Percentiles rank a stretch among this genome's conserved stretches.
These are phyloP conservation scores for Mycena vitilis DNA, from an alignment of 768 basidiomycete species.

Conservation along the genomic window DNA sequence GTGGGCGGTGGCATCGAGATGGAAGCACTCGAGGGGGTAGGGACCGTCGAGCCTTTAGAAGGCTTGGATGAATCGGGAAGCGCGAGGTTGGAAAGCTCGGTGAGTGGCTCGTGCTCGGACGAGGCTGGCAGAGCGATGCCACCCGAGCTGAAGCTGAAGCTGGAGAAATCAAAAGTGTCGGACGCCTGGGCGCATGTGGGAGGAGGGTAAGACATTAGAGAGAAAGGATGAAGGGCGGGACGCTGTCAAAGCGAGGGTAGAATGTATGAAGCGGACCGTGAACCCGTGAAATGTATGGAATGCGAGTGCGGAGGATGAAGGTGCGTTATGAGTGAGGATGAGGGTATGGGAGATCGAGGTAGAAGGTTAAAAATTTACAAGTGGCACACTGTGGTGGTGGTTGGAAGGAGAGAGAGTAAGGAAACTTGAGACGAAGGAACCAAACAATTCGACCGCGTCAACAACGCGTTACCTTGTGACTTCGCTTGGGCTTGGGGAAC, in stretches of 20 bases:
- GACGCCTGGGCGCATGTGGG: conserved; percentile 2
- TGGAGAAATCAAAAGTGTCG: not conserved
- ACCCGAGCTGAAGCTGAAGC: not conserved
- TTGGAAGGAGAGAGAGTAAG: conserved; percentile 10
- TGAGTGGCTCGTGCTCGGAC: not conserved
- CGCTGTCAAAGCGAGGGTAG: conserved; percentile 13
- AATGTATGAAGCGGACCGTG: not conserved
- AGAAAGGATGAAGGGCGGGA: not conserved
- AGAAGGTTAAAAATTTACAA: not conserved
- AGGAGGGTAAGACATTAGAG: conserved; percentile 7
- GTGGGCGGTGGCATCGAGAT: conserved; percentile 4
- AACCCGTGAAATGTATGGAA: not conserved
- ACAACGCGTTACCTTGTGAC: conserved; percentile 25
- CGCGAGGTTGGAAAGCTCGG: not conserved
- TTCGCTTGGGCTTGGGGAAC: not conserved
- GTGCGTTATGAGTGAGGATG: too few species aligned
- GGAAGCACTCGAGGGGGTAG: not conserved
- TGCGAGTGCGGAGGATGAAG: too few species aligned
- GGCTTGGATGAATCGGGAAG: not conserved
- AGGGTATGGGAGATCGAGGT: not conserved
- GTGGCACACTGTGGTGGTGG: conserved; percentile 12
- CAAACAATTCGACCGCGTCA: conserved; percentile 22
- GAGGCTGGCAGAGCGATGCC: conserved; percentile 5
- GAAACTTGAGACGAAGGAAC: conserved; percentile 7
- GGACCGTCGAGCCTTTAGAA: not conserved